These are phyloP conservation scores for Polygonum aviculare DNA, from an alignment of 148 eudicot species.

Conservation along the genomic window DNA sequence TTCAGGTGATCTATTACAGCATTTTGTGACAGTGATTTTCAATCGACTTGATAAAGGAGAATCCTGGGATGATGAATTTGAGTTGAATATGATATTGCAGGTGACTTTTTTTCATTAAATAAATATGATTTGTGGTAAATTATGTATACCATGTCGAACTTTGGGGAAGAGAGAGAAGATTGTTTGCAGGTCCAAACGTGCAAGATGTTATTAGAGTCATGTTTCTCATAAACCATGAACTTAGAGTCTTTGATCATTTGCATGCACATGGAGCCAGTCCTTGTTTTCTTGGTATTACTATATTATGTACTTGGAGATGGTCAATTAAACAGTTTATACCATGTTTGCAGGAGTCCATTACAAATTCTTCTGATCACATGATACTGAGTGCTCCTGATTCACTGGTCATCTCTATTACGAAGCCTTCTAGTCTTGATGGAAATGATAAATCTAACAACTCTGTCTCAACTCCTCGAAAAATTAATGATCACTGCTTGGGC, in stretches of 20 bases:
- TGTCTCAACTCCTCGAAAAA: constrained; percentile 54
- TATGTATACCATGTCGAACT: neutral
- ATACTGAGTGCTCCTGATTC: constrained; percentile 77
- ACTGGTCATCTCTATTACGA: constrained; percentile 60
- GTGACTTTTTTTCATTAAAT: constrained; percentile 19
- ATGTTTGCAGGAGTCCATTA: constrained; percentile 69
- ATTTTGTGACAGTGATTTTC: constrained; percentile 76
- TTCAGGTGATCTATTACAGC: constrained; percentile 93
- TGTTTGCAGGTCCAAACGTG: neutral
- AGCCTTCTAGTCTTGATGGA: constrained; percentile 32
- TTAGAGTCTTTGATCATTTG: neutral
- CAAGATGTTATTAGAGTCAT: neutral
- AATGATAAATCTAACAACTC: constrained; percentile 33
- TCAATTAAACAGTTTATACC: neutral
- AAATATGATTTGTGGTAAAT: neutral
- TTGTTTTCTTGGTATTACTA: neutral
- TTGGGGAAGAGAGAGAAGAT: neutral
- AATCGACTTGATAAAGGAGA: constrained; percentile 84
- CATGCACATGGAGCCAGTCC: neutral
- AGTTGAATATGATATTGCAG: constrained; percentile 84
- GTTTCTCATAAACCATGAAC: neutral
- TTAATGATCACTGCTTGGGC: constrained; percentile 42
- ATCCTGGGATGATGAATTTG: constrained; percentile 94
- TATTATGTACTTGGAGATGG: neutral
- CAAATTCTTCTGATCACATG: constrained; percentile 79